Base-by-base conservation (phyloP, 352 stramenopile genomes). In the Globisporangium iwayamae region DNA sequence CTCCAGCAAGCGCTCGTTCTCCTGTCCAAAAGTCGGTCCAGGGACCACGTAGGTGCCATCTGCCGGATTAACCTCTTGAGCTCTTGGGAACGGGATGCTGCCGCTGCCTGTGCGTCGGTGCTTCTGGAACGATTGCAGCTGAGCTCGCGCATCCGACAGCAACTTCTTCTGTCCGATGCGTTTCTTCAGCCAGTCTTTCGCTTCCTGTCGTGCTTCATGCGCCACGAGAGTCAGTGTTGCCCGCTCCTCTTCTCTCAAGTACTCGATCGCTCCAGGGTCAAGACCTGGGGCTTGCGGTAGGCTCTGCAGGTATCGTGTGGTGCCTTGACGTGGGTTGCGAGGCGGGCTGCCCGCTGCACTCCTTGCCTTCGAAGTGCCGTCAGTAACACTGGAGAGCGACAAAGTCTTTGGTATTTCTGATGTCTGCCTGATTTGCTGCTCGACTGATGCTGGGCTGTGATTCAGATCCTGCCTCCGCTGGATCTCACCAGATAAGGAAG, bases 81-180 rank as follows among this genome's bases (percentile, higher is more conserved):
- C 28, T 53, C 58, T 50, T 51, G 56, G 50, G 5, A 66, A 64
- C 13, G 56, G 10, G 5, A 71, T 64, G 46, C 63, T 85, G 18
- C 78, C 81, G 34, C 80, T 89, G 8, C 60, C 64, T 13, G 76
- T 79, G 7, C 80, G 70, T 32, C 70, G 65, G 11, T 90, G 76
- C 38, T 74, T 80, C 39, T 79, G 68, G 25, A 59, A 60, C 30
- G 73, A 73, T 47, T 91, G 81, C 11, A 87, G 55, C 45, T 86
- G 78, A 7, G 74, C 75, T 48, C 81, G 73, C 0, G 84, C 78
- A 61, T 93, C 84, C 3, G 79, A 87, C 0, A 93, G 58, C 13
- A 93, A 62, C 51, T 91, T 91, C 65, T 90, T 90, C 60, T 91
- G 79, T 8, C 85, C 83, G 52, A 85, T 87, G 22, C 83, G 78